phyloP scores from a whole-genome alignment of 805 yeast genomes.

The Candida vaughaniae region DNA sequence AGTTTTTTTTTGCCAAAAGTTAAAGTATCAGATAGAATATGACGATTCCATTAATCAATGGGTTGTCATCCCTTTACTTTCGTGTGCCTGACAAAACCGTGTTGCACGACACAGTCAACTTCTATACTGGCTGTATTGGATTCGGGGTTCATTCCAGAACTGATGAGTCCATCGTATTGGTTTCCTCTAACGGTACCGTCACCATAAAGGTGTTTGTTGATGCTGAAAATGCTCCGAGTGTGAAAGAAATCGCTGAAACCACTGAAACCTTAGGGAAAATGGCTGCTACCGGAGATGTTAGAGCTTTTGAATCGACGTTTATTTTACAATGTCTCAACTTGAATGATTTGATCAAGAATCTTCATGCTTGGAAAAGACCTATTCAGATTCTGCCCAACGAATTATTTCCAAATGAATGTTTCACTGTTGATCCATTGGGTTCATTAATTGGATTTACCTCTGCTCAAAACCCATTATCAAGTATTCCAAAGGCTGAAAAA shows the following conservation, averaged over 20 bases:
- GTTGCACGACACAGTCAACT: conserved; percentile 47
- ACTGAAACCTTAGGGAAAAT: conserved; percentile 17
- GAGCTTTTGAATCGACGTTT: conserved; percentile 39
- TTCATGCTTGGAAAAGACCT: conserved; percentile 6
- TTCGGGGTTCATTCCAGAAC: conserved; percentile 23
- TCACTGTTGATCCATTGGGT: conserved; percentile 82
- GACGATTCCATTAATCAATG: conserved; percentile 50
- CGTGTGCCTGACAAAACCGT: conserved; percentile 50
- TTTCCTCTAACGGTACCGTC: conserved; percentile 21
- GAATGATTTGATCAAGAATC: conserved; percentile 29
- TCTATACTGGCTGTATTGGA: conserved; percentile 53
- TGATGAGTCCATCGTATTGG: conserved; percentile 18
- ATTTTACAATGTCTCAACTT: conserved; percentile 48
- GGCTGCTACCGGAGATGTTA: conserved; percentile 43
- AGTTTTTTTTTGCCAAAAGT: no score
- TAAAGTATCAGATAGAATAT: conserved; percentile 12
- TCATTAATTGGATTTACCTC: conserved; percentile 77
- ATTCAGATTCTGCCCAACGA: conserved; percentile 68
- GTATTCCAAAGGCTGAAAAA: conserved; percentile 43
- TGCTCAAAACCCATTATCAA: conserved; percentile 53
- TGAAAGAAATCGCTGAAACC: conserved; percentile 17
- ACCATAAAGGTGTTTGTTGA: conserved; percentile 20
- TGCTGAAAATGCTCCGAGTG: conserved; percentile 14
- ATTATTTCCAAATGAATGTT: conserved; percentile 71
- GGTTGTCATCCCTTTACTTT: conserved; percentile 51